These are phyloP conservation scores for Tetrahymena borealis DNA, from an alignment of 73 alveolate genomes.

Conservation along the genomic window DNA sequence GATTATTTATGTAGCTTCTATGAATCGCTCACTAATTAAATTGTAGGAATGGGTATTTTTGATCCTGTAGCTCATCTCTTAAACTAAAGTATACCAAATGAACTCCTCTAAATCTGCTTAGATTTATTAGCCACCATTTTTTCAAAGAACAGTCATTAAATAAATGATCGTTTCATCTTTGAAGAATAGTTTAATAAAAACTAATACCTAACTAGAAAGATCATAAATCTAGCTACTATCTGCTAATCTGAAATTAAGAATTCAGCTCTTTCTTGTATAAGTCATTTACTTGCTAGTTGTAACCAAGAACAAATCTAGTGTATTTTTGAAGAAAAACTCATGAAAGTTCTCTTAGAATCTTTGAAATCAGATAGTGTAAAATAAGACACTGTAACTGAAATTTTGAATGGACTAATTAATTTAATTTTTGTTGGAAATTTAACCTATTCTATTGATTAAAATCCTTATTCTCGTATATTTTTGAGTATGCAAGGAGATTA, in stretches of 20 bases:
- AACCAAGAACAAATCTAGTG: neutral
- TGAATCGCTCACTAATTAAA: neutral
- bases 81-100: neutral
- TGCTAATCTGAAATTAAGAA: neutral
- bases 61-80: neutral
- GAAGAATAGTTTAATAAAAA: neutral
- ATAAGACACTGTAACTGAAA: neutral
- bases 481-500: neutral
- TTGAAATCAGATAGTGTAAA: neutral
- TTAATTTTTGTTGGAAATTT: neutral
- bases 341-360: neutral
- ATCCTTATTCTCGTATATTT: neutral
- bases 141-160: neutral
- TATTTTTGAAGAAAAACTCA: neutral
- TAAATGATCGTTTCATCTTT: neutral
- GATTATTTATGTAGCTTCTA: neutral
- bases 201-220: neutral
- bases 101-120: neutral
- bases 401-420: neutral
- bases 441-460: neutral
- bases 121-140: neutral
- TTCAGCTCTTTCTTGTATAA: neutral
- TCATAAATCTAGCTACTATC: neutral
- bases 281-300: neutral
- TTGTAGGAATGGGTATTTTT: neutral